Base-by-base conservation (phyloP, 2,329 filamentous ascomycete genomes). In the Fusarium anthophilum region DNA sequence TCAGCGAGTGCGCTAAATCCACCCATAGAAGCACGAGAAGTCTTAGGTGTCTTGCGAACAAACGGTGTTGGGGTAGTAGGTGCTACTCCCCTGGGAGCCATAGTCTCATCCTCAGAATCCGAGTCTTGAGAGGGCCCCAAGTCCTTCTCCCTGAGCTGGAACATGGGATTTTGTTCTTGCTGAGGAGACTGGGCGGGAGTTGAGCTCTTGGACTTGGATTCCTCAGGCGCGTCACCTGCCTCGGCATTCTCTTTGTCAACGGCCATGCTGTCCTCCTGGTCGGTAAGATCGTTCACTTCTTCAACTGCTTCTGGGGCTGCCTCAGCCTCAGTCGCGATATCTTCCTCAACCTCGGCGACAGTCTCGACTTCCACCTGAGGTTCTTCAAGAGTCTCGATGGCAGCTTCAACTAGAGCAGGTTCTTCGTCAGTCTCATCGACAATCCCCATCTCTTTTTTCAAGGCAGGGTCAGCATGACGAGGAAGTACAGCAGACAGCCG, bases 1-100 rank as follows among this genome's bases (percentile, higher is more conserved):
- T 87, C 84, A 8, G 89, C 89, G 43, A 94, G 83, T 30, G 91
- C 90, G 3, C 91, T 92, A 70, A 93, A 92, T 5, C 90, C 90
- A 72, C 82, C 76, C 6, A 79, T 81, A 7, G 79, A 81, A 26
- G 81, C 77, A 32, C 80, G 77, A 30, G 80, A 78, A 14, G 60
- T 51, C 47, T 69, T 79, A 1, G 78, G 74, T 13, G 78, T 79
- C 44, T 78, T 78, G 37, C 70, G 66, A 30, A 67, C 65, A 24
- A 67, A 76, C 6, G 81, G 82, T 15, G 82, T 84, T 5, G 88
- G 87, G 2, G 87, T 88, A 4, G 83, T 77, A 6, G 84, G 83
- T 13, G 81, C 79, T 6, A 74, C 69, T 18, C 79, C 78, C 32
- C 81, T 77, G 6, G 78, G 77, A 10, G 81, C 70, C 11, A 77